A percentile compares a stretch with the other conserved stretches of the same genome.
Evolutionary conservation across 305 asterid species (phyloP).

Genomic region (Fraxinus sp.): DNA sequence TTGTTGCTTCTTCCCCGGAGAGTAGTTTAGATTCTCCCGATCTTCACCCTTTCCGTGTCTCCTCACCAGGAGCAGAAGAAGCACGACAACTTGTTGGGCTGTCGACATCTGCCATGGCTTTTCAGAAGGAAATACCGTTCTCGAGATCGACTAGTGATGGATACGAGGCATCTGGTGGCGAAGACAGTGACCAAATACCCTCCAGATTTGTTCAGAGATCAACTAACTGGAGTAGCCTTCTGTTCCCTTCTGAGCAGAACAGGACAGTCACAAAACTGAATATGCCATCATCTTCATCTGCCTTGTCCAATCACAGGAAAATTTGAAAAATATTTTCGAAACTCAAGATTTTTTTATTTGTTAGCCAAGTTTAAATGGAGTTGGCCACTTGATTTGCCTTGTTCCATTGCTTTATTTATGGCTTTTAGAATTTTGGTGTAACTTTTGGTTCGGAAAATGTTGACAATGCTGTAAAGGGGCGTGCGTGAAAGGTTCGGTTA

Average conservation of each 20-base stretch:
- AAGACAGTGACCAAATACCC: slow-evolving; percentile 88
- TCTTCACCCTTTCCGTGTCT: slow-evolving; percentile 57
- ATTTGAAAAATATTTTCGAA: slow-evolving; percentile 22
- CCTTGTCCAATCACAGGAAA: slow-evolving; percentile 44
- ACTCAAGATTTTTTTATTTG: slow-evolving; percentile 46
- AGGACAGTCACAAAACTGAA: slow-evolving; percentile 33
- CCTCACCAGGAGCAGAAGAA: slow-evolving; percentile 68
- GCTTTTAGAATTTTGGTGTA: slow-evolving; percentile 22
- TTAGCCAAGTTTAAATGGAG: background rate
- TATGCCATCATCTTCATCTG: slow-evolving; percentile 53
- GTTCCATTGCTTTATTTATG: slow-evolving; percentile 11
- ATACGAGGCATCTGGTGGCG: slow-evolving; percentile 98
- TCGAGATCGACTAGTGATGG: slow-evolving; percentile 96
- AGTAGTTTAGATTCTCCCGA: slow-evolving; percentile 91
- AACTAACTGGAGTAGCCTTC: slow-evolving; percentile 64
- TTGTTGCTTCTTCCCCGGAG: slow-evolving; percentile 76
- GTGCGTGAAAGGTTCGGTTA: slow-evolving; percentile 1
- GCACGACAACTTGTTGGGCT: slow-evolving; percentile 42
- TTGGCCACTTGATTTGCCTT: slow-evolving; percentile 15
- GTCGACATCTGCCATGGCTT: slow-evolving; percentile 25
- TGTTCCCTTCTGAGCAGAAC: slow-evolving; percentile 61
- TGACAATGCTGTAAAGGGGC: slow-evolving; percentile 17
- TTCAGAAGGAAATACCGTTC: slow-evolving; percentile 51
- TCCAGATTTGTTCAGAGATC: slow-evolving; percentile 53
- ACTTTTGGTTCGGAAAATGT: slow-evolving; percentile 12